A percentile compares a stretch with the other conserved stretches of the same genome.
These are phyloP conservation scores for Biscogniauxia sp. DNA, from an alignment of 2,329 filamentous ascomycete genomes.

Conservation along the genomic window DNA sequence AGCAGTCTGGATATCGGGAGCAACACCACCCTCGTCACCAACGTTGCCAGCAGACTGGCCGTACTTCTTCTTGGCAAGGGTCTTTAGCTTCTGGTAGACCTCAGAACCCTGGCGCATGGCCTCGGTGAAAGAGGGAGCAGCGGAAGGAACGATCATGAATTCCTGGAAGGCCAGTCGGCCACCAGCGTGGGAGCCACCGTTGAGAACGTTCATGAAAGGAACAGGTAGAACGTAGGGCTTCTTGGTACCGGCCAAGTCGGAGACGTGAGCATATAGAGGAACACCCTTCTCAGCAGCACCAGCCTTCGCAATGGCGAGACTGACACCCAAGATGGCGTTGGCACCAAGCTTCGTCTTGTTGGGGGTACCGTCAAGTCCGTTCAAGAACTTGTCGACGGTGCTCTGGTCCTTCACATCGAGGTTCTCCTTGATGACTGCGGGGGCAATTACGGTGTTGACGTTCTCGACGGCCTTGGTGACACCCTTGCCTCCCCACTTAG, in stretches of 20 bases:
- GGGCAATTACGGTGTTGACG: slow-evolving; percentile 78
- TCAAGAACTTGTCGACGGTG: slow-evolving; percentile 80
- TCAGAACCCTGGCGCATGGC: slow-evolving; percentile 94
- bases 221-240: slow-evolving; percentile 89
- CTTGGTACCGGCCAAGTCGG: slow-evolving; percentile 84
- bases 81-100: slow-evolving; percentile 97
- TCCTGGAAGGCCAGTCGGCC: slow-evolving; percentile 93
- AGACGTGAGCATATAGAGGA: slow-evolving; percentile 84
- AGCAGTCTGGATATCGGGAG: slow-evolving; percentile 95
- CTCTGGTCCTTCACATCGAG: slow-evolving; percentile 85
- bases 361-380: slow-evolving; percentile 76
- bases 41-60: slow-evolving; percentile 98
- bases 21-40: slow-evolving; percentile 98
- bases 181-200: slow-evolving; percentile 93
- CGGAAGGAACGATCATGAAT: slow-evolving; percentile 90
- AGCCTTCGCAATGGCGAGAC: slow-evolving; percentile 81
- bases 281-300: slow-evolving; percentile 86
- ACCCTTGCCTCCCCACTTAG: slow-evolving; percentile 84
- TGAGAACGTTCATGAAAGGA: slow-evolving; percentile 92
- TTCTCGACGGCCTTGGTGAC: slow-evolving; percentile 83
- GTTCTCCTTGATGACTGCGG: slow-evolving; percentile 77
- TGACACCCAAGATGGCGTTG: slow-evolving; percentile 86
- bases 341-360: slow-evolving; percentile 89
- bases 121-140: slow-evolving; percentile 89
- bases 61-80: slow-evolving; percentile 98